Evolutionary conservation across 306 rosid genomes (phyloP).

Genomic region (Prunus kanzakura): DNA sequence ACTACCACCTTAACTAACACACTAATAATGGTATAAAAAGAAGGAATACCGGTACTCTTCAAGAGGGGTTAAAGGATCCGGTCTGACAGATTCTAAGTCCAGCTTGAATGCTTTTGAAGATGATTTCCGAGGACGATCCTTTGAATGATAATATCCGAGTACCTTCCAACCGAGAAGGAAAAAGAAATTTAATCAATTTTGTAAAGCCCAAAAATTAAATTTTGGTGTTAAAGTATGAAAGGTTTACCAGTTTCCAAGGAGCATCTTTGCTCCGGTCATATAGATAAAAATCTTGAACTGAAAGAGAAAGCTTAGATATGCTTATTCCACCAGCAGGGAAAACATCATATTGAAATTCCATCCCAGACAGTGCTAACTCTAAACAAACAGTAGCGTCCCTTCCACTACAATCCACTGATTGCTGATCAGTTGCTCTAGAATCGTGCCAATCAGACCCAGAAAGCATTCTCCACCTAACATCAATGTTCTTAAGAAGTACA

Average conservation of each 20-base stretch:
- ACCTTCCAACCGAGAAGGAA: conserved; percentile 54
- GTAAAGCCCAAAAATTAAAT: conserved; percentile 20
- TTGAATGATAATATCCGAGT: conserved; percentile 76
- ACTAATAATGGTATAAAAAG: neutral
- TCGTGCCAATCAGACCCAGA: conserved; percentile 76
- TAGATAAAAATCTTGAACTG: conserved; percentile 74
- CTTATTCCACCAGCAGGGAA: conserved; percentile 71
- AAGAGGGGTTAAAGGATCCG: conserved; percentile 89
- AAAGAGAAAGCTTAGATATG: conserved; percentile 70
- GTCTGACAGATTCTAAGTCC: conserved; percentile 94
- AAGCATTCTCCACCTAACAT: conserved; percentile 79
- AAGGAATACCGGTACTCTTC: conserved; percentile 81
- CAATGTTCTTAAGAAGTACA: conserved; percentile 62
- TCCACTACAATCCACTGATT: conserved; percentile 29
- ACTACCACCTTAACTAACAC: neutral
- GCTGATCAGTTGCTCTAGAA: conserved; percentile 39
- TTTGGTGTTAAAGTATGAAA: conserved; percentile 11
- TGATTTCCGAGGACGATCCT: conserved; percentile 81
- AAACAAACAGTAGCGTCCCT: conserved; percentile 57
- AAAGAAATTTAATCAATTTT: conserved; percentile 19
- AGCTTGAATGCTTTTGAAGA: conserved; percentile 82
- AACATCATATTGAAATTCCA: conserved; percentile 71
- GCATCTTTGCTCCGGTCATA: conserved; percentile 77
- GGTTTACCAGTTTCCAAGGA: conserved; percentile 87
- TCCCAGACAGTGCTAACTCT: conserved; percentile 64